phyloP scores from a whole-genome alignment of 2,329 filamentous ascomycete species.

The Pseudogymnoascus sp. region DNA sequence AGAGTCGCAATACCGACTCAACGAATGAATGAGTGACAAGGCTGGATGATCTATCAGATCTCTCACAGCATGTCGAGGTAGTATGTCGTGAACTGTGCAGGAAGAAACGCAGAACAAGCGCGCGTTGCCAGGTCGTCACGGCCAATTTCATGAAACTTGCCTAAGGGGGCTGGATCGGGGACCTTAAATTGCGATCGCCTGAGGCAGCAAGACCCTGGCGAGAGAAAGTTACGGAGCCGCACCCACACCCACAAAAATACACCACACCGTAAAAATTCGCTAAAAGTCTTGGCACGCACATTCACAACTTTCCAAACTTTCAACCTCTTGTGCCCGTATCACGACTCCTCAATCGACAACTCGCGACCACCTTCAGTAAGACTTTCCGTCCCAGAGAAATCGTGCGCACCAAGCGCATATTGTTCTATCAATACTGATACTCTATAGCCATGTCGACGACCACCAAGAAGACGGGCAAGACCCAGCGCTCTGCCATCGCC shows the following conservation, averaged over 20 bases:
- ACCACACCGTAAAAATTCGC: background rate
- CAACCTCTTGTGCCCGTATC: constrained; percentile 11
- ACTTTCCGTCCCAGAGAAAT: constrained; percentile 7
- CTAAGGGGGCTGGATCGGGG: constrained; percentile 4
- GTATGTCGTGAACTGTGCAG: background rate
- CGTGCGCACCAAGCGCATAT: background rate
- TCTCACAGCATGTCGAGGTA: background rate
- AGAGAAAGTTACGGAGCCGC: background rate
- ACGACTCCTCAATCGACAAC: constrained; percentile 21
- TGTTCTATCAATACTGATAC: constrained; percentile 6
- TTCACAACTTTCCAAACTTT: constrained; percentile 20
- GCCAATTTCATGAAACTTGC: constrained; percentile 6
- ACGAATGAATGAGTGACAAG: background rate
- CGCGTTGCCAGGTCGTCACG: background rate
- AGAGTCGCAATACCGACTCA: background rate
- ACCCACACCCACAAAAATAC: constrained; percentile 2
- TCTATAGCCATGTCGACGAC: constrained; percentile 58
- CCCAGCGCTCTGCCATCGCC: constrained; percentile 84
- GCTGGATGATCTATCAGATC: constrained; percentile 1
- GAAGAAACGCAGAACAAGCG: constrained; percentile 2
- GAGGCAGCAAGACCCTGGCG: constrained; percentile 5
- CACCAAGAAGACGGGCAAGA: constrained; percentile 61
- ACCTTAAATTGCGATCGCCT: constrained; percentile 6
- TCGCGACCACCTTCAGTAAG: constrained; percentile 24
- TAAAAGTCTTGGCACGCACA: constrained; percentile 11